Evolutionary conservation across 164 flowering plant genomes (phyloP).

Genomic region (Taxillus chinensis): DNA sequence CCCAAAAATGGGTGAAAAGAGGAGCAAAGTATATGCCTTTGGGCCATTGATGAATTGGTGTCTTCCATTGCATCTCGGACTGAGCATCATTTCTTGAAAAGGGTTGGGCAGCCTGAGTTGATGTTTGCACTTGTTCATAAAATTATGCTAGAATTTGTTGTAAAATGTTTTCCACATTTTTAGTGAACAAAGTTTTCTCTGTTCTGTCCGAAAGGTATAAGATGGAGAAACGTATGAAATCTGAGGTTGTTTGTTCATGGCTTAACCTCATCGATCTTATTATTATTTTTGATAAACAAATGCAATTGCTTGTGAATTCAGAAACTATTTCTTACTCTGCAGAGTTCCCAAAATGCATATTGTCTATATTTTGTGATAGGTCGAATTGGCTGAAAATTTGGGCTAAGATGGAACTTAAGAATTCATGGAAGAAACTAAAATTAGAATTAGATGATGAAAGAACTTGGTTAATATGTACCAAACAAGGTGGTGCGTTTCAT

Average conservation of each 20-base stretch:
- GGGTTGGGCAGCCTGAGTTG: conserved; percentile 56
- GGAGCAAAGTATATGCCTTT: conserved; percentile 20
- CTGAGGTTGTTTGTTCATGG: conserved; percentile 40
- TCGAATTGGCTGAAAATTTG: conserved; percentile 55
- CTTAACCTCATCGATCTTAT: conserved; percentile 53
- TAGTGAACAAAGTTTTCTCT: conserved; percentile 27
- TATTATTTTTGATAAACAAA: conserved; percentile 40
- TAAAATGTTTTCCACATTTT: conserved; percentile 33
- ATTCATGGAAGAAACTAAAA: conserved; percentile 44
- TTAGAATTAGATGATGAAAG: conserved; percentile 32
- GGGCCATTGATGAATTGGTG: conserved; percentile 63
- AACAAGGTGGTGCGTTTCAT: no score
- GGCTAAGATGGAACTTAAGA: conserved; percentile 58
- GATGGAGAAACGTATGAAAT: conserved; percentile 16
- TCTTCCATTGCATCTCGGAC: conserved; percentile 46
- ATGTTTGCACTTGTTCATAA: conserved; percentile 57
- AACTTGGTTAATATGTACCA: conserved; percentile 28
- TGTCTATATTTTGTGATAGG: conserved; percentile 36
- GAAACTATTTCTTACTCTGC: conserved; percentile 17
- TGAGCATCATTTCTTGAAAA: conserved; percentile 49
- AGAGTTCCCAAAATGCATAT: conserved; percentile 19
- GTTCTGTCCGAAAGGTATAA: conserved; percentile 31
- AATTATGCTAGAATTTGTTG: conserved; percentile 36
- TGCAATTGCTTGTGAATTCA: conserved; percentile 39
- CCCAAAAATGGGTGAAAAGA: conserved; percentile 12